Evolutionary conservation across 169 alveolate genomes (phyloP), one percentile per base, ranked within the genome.

Genomic region (Cryptosporidium ryanae): DNA sequence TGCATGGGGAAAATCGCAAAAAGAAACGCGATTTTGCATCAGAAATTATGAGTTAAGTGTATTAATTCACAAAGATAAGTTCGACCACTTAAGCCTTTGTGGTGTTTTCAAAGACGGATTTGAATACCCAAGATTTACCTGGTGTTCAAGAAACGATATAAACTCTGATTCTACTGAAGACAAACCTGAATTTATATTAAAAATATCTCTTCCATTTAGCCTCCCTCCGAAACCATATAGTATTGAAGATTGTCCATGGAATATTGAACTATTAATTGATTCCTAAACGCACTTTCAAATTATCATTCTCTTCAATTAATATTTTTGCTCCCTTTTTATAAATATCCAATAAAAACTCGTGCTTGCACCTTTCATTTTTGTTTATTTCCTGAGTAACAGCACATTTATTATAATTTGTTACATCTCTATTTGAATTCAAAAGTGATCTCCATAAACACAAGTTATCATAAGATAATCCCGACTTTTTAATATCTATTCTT

Each of bases 1-100:
- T 59, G 87, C 87, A 13, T 76, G 87, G 87, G 87, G 87, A 8
- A 70, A 76, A 23, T 10, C 59, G 7, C 87, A 76, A 76, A 76
- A 76, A 18, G 44, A 49, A 59, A 44, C 87, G 2, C 71, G 34
- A 25, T 59, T 23, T 25, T 76, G 87, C 23, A 59, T 76, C 15
- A 55, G 76, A 31, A 76, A 76, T 50, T 76, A 43, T 25, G 87
- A 76, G 25, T 63, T 76, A 55, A 71, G 87, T 18, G 34, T 76
- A 18, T 32, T 76, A 7, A 27, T 76, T 32, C 68, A 55, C 27
- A 55, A 21, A 34, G 59, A 55, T 44, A 49, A 13, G 17, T 76
- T 76, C 18, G 23, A 21, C 6, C 44, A 55, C 63, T 55, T 32
- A 17, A 23, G 38, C 32, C 8, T 17, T 44, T 21, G 7, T 29